Percentiles rank a stretch among this genome's conserved stretches.
Conservation (phyloP, 768 basidiomycete species). For the Pleurotus djamor region DNA sequence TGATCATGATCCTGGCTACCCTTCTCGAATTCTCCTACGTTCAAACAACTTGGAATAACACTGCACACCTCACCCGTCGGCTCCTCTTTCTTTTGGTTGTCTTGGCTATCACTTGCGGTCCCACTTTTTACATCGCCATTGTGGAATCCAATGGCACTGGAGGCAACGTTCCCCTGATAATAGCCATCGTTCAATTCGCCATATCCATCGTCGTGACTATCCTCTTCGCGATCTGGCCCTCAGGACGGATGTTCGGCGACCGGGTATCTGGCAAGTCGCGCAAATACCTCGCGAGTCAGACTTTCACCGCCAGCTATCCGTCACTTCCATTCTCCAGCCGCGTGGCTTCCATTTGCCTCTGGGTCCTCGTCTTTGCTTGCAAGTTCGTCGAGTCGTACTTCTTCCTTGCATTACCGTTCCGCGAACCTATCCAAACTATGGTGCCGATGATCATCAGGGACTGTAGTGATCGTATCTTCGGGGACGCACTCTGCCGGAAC, state of each 20-base stretch:
- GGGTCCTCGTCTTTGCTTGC: conserved; percentile 94
- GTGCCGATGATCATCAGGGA: conserved; percentile 93
- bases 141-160: conserved; percentile 67
- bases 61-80: conserved; percentile 91
- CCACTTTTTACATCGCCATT: conserved; percentile 92
- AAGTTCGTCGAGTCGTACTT: conserved; percentile 98
- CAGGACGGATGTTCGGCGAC: conserved; percentile 99
- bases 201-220: conserved; percentile 85
- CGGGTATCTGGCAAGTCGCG: conserved; percentile 92
- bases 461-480: conserved; percentile 87
- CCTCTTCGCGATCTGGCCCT: conserved; percentile 89
- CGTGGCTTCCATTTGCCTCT: conserved; percentile 74
- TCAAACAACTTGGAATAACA: conserved; percentile 98
- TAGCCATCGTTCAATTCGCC: conserved; percentile 96
- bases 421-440: conserved; percentile 92
- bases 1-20: conserved; percentile 96
- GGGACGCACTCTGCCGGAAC: conserved; percentile 79
- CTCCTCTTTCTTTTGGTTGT: conserved; percentile 88
- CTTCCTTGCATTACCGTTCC: conserved; percentile 94
- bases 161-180: conserved; percentile 82
- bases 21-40: conserved; percentile 96
- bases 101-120: conserved; percentile 87
- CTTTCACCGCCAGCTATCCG: conserved; percentile 97
- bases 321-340: conserved; percentile 59
- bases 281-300: conserved; percentile 98